A percentile compares a stretch with the other conserved stretches of the same genome.
Conservation (phyloP, 495 filamentous ascomycete genomes). For the Xylaria castorea region DNA sequence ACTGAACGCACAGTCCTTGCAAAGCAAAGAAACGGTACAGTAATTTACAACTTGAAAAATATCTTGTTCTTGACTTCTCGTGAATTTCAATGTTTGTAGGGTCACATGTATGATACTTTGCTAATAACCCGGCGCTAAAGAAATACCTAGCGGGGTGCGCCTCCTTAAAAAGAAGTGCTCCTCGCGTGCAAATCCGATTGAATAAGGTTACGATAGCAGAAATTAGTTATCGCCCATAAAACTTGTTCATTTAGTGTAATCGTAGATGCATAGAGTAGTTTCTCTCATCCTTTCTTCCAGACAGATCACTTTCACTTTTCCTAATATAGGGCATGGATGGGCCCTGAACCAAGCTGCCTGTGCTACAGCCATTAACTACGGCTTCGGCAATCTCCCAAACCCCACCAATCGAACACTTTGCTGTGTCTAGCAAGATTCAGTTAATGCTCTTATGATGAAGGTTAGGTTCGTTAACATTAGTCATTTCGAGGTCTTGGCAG, state of each 20-base stretch:
- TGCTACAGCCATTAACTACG: neutral
- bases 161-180: too few species aligned
- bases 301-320: neutral
- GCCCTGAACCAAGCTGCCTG: neutral
- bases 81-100: too few species aligned
- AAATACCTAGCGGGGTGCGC: too few species aligned
- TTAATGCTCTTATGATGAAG: slow-evolving; percentile 11
- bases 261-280: neutral
- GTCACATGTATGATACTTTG: too few species aligned
- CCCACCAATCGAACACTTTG: neutral
- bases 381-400: neutral
- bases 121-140: too few species aligned
- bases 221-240: neutral
- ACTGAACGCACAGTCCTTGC: too few species aligned
- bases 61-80: too few species aligned
- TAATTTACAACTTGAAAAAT: too few species aligned
- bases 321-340: neutral
- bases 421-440: neutral
- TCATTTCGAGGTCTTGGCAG: slow-evolving; percentile 21
- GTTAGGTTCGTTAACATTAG: slow-evolving; percentile 17
- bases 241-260: neutral
- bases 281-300: neutral
- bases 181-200: too few species aligned
- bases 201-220: neutral
- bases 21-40: too few species aligned